Evolutionary conservation across 1,139 yeast species (phyloP).

Genomic region (Lizanozyma gosingica): DNA sequence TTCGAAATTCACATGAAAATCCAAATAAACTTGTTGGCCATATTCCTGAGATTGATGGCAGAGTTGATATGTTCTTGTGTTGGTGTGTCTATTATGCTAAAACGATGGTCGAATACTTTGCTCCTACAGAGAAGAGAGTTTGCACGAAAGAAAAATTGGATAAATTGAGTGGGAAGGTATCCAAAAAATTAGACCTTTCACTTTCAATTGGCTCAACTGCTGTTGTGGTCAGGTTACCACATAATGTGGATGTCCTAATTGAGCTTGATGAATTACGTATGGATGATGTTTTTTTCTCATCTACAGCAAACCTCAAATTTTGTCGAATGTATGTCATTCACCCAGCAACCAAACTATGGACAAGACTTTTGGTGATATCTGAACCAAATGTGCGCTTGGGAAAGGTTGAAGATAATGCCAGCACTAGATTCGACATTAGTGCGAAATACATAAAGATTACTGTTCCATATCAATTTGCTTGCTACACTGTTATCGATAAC

Average conservation of each 20-base stretch:
- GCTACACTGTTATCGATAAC: slow-evolving; percentile 61
- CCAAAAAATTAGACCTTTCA: slow-evolving; percentile 19
- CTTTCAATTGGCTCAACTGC: slow-evolving; percentile 33
- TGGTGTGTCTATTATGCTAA: slow-evolving; percentile 38
- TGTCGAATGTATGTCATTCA: slow-evolving; percentile 45
- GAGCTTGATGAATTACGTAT: slow-evolving; percentile 36
- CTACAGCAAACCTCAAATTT: slow-evolving; percentile 22
- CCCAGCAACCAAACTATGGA: slow-evolving; percentile 43
- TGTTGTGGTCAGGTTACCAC: slow-evolving; percentile 40
- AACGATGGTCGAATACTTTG: slow-evolving; percentile 25
- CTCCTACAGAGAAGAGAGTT: slow-evolving; percentile 24
- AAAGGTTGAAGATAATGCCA: slow-evolving; percentile 3
- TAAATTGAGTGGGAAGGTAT: slow-evolving; percentile 13
- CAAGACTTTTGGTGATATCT: slow-evolving; percentile 24
- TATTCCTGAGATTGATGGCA: slow-evolving; percentile 31
- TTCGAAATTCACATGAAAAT: slow-evolving; percentile 20
- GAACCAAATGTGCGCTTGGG: background rate
- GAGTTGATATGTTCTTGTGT: slow-evolving; percentile 32
- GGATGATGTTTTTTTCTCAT: slow-evolving; percentile 20
- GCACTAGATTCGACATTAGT: slow-evolving; percentile 4
- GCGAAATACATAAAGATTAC: slow-evolving; percentile 18
- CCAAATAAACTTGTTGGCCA: slow-evolving; percentile 19
- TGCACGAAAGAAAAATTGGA: slow-evolving; percentile 20
- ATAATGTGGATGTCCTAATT: slow-evolving; percentile 40
- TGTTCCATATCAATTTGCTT: slow-evolving; percentile 54